Evolutionary conservation across 2,329 filamentous ascomycete genomes (phyloP).

Genomic region (Endocalyx cinctus): DNA sequence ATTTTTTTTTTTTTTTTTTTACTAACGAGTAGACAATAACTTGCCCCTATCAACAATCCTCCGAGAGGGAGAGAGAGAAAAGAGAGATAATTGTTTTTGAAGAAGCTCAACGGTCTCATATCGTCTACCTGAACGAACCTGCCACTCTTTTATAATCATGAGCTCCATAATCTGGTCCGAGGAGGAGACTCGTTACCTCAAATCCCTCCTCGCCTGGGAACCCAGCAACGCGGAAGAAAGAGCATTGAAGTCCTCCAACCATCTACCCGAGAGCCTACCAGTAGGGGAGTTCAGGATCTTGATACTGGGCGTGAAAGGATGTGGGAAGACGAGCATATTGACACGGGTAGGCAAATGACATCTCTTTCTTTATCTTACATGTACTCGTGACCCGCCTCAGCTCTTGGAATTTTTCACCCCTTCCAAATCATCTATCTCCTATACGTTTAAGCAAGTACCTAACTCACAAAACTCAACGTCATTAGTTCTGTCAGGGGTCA

Average conservation of each 20-base stretch:
- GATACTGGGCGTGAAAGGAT: constrained; percentile 32
- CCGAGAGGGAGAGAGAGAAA: too few species aligned
- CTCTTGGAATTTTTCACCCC: too few species aligned
- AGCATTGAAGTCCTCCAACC: constrained; percentile 7
- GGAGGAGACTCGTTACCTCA: constrained; percentile 36
- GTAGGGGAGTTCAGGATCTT: constrained; percentile 34
- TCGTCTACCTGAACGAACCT: too few species aligned
- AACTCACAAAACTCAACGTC: constrained; percentile 1
- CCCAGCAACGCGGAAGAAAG: constrained; percentile 22
- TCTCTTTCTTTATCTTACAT: too few species aligned
- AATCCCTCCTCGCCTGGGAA: constrained; percentile 35
- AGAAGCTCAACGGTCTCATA: too few species aligned
- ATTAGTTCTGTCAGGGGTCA: constrained; percentile 29
- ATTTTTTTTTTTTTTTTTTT: too few species aligned
- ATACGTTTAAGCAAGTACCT: constrained; percentile 1
- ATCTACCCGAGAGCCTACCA: constrained; percentile 13
- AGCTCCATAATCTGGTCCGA: constrained; percentile 30
- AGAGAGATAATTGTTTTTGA: too few species aligned
- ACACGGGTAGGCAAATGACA: constrained; percentile 25
- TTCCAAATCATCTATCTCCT: too few species aligned
- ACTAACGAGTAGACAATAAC: too few species aligned
- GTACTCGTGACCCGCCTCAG: too few species aligned
- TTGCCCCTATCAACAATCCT: too few species aligned
- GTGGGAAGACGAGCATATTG: constrained; percentile 38
- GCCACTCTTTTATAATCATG: constrained; percentile 9